Base-by-base conservation (phyloP, 2,329 filamentous ascomycete genomes). In the Fusarium keratoplasticum region DNA sequence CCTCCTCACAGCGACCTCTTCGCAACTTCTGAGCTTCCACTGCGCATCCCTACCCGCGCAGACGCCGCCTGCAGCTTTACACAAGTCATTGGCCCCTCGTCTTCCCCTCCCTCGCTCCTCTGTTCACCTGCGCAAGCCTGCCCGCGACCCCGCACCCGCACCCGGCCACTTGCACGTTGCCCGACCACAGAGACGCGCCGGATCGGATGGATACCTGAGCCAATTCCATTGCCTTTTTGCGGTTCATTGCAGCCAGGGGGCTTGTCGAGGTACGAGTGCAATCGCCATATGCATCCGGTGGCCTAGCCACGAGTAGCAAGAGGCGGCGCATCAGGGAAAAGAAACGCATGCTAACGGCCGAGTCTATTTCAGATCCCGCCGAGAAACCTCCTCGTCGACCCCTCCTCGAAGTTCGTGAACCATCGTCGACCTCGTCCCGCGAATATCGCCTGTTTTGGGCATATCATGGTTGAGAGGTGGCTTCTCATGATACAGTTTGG, bases 131-230 rank as follows among this genome's bases (percentile, higher is more conserved):
- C 65, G 60, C 62, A 67, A 72, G 64, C 42, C 52, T 63, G 64
- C 64, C 76, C 22, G 22, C 44, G 9, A 52, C 76, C 76, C 76
- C 76, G 76, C 75, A 75, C 66, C 64, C 55, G 67, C 44, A 63
- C 61, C 27, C 62, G 58, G 42, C 57, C 71, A 74, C 67, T 67
- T 60, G 65, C 67, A 70, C 61, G 52, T 69, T 74, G 66, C 31
- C 69, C 57, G 38, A 58, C 52, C 67, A 44, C 60, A 64, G 62
- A 52, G 50, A 63, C 62, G 55, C 55, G 60, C 42, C n/a, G 55
- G 58, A 73, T 65, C 64, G 66, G 64, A 68, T 74, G 62, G 64
- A 70, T 59, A 50, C 29, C 55, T 73, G 66, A 74, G 65, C 70
- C 64, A 74, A 75, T 67, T 60, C 40, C 27, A 57, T 55, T 70